Evolutionary conservation across 129 eudicot species (phyloP), one percentile per base, ranked within the genome.

Genomic region (Deinandra increscens): DNA sequence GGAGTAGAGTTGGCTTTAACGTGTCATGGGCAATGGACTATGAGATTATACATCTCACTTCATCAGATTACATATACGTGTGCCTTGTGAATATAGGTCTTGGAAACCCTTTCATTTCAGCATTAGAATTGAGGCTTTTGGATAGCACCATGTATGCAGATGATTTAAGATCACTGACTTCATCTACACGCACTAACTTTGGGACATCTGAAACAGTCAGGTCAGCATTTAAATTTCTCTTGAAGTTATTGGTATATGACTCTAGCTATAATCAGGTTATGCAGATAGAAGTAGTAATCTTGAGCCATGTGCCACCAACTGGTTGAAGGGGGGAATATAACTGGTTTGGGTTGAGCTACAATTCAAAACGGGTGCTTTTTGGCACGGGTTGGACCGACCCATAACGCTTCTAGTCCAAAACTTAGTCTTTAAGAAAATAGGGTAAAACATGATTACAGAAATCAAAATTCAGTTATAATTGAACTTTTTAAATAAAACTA

Each of bases 41-140:
- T 38, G 86, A 85, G 82, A 79, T 85, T n/a, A 61, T 85, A 36
- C 87, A 85, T 13, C 46, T 69, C 7, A 61, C 72, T 0, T 60
- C 82, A 7, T 72, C 82, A 1, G 76, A 79, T 67, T 77, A 76
- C 60, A 46, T 84, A n/a, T 4, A 80, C 36, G 64, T 84, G 42
- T 84, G 88, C 55, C 75, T 84, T 1, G 69, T 77, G 4, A 80
- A 84, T 5, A 69, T 68, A 42, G 82, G 80, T 5, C 62, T 37
- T 9, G 62, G 66, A 44, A 72, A 69, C 0, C 88, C 88, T 18
- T 83, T 84, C 64, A 74, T 80, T 33, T 76, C 85, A 4, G 78
- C 72, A 15, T 13, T 84, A 42, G 80, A 80, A 36, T 39, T 80
- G 11, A 77, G 88, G 73, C 69, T 53, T 64, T 64, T 80, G 63